Base-by-base conservation (phyloP, 805 yeast species). In the Candida morakotiae region DNA sequence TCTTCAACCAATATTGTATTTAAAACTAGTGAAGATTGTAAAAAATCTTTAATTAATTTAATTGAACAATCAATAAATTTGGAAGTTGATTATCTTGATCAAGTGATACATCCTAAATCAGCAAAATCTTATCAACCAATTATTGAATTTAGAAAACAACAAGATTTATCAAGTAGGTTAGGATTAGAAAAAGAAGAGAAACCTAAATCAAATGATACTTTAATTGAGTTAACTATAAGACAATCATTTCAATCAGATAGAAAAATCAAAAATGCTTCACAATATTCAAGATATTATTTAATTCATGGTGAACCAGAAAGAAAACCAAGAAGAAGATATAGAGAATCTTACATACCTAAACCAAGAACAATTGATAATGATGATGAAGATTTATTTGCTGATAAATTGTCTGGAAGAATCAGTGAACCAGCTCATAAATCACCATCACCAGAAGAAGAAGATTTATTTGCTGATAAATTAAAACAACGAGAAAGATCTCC, bases 281-380 rank as follows among this genome's bases (percentile, higher is more conserved):
- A 67, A 10, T 71, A 70, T 37, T 79, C 86, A 15, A 57, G 84
- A 27, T 83, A 81, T 57, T 83, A 83, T 58, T 61, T 80, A 40
- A 52, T 79, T 13, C 81, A 83, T 46, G 91, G 91, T 3, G 88
- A 80, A 51, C 91, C 88, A 2, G 76, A 77, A 41, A 53, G 61
- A 51, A 62, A 47, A 49, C 72, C 55, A 27, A 11, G 29, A 33
- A 43, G 42, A 28, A 34, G 39, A 29, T 38, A 41, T 28, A 33
- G 46, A 18, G 48, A 38, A 17, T 27, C 40, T 35, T 40, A 39
- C 31, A 44, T 34, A 45, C 47, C 44, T 33, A 29, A 47, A 27
- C 22, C 34, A 3, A 17, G 19, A 9, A 24, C 15, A 22, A 28
- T 6, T 14, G 35, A 25, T 19, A 16, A 5, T 4, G 28, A 26